These are phyloP conservation scores for Lactarius sp. DNA, from an alignment of 768 basidiomycete species.

Conservation along the genomic window DNA sequence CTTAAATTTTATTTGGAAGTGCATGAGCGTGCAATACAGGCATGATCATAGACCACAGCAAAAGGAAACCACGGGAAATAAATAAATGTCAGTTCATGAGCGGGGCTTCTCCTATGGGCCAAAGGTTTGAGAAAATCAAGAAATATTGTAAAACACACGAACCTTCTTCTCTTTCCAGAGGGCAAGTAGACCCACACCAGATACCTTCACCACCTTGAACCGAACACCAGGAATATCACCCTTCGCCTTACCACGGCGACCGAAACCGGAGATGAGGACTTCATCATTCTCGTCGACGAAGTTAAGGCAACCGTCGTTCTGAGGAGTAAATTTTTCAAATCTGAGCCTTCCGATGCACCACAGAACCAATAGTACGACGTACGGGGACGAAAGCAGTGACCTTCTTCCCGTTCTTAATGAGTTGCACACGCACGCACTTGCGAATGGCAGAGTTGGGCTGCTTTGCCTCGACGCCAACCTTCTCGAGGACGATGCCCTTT, in stretches of 20 bases:
- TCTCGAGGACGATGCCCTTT: slow-evolving; percentile 99
- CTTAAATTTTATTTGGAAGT: slow-evolving; percentile 17
- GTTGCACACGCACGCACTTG: slow-evolving; percentile 99
- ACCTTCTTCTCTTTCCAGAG: slow-evolving; percentile 99
- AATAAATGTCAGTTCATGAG: slow-evolving; percentile 30
- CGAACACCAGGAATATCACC: slow-evolving; percentile 99
- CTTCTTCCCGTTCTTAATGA: slow-evolving; percentile 99
- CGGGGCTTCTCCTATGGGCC: slow-evolving; percentile 36
- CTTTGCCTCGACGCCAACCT: slow-evolving; percentile 99
- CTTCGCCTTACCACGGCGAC: slow-evolving; percentile 99
- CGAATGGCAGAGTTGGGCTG: slow-evolving; percentile 99
- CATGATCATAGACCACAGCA: slow-evolving; percentile 15
- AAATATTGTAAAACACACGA: slow-evolving; percentile 28
- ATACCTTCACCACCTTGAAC: slow-evolving; percentile 99
- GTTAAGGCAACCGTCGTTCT: slow-evolving; percentile 97
- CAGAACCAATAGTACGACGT: slow-evolving; percentile 33
- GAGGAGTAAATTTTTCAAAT: slow-evolving; percentile 7
- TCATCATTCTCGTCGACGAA: slow-evolving; percentile 99
- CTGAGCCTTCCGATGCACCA: neutral
- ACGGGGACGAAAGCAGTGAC: slow-evolving; percentile 99
- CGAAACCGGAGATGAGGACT: slow-evolving; percentile 99
- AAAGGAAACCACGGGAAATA: slow-evolving; percentile 1
- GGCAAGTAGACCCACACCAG: slow-evolving; percentile 96
- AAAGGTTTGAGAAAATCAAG: slow-evolving; percentile 7
- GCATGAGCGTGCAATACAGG: slow-evolving; percentile 23